Base-by-base conservation (phyloP, 2,329 filamentous ascomycete genomes). In the Didymella pomorum region DNA sequence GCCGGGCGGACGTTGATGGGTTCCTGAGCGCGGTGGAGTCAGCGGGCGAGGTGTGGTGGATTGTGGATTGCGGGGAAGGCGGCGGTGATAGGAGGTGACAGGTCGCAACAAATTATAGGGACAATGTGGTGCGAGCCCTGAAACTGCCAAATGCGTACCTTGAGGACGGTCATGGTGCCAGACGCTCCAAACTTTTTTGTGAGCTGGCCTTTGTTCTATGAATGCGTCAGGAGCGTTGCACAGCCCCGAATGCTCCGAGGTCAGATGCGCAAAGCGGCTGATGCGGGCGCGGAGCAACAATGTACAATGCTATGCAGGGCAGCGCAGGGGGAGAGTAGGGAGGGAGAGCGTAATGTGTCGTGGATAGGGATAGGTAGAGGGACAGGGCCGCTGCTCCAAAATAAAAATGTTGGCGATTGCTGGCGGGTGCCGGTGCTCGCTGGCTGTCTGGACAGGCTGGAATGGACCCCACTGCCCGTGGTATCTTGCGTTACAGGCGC, bases 1-100 rank as follows among this genome's bases (percentile, higher is more conserved):
- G 74, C 66, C 28, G 79, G 79, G 61, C 80, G 78, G 62, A 78
- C 77, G 63, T 75, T 77, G 65, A 78, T 77, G 69, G 73, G 70
- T 67, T 77, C 75, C 74, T 77, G 67, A 58, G 26, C 60, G 54
- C 56, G 64, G 55, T 42, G 47, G 51, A 44, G 72, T 78, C 63
- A 77, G 74, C 69, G 42, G 49, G 21, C 33, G 44, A 48, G 39
- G 39, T 49, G 23, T 33, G 44, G 42, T 41, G 62, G 58, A 64
- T 54, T 65, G 42, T 41, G 62, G 58, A 64, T 54, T 65, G 50
- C 56, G 56, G 52, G 56, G 51, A 48, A 51, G 47, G 11, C 16
- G 25, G 43, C 20, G 43, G 43, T 42, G 20, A 45, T n/a, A 21
- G 43, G 43, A 10, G 16, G 43, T 12, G 18, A 39, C 35, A 39